phyloP scores from a whole-genome alignment of 2,329 filamentous ascomycete species.

The Ophiostoma piceae region DNA sequence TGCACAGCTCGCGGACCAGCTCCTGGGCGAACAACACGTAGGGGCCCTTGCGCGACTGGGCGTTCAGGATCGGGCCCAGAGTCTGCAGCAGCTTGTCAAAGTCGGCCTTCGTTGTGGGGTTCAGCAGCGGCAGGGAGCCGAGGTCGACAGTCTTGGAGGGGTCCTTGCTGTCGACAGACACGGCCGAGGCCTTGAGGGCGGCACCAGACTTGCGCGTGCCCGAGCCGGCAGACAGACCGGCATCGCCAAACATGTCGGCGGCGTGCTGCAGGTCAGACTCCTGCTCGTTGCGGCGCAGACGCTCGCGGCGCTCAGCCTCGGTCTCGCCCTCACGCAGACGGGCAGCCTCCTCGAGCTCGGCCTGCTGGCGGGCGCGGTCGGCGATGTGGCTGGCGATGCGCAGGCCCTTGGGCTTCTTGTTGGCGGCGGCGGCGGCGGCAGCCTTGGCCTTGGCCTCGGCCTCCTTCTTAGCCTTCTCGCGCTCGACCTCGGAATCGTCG shows the following conservation, averaged over 20 bases:
- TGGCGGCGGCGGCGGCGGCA: constrained; percentile 78
- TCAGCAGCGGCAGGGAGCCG: constrained; percentile 74
- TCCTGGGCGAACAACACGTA: constrained; percentile 88
- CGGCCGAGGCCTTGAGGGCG: constrained; percentile 49
- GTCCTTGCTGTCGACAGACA: constrained; percentile 66
- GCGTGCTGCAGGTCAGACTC: constrained; percentile 85
- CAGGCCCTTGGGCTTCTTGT: constrained; percentile 83
- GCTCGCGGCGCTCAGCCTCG: constrained; percentile 65
- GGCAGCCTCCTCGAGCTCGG: constrained; percentile 51
- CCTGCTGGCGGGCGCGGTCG: constrained; percentile 49
- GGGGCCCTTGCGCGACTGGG: constrained; percentile 79
- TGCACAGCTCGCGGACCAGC: constrained; percentile 78
- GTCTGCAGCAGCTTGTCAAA: constrained; percentile 75
- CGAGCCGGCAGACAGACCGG: constrained; percentile 57
- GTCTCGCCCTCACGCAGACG: constrained; percentile 68
- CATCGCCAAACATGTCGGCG: constrained; percentile 80
- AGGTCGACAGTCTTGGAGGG: constrained; percentile 78
- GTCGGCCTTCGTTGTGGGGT: constrained; percentile 78
- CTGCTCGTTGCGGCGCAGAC: constrained; percentile 74
- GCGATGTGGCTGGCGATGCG: constrained; percentile 76
- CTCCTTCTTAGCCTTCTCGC: constrained; percentile 87
- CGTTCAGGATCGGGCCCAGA: constrained; percentile 69
- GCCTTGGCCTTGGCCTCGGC: constrained; percentile 83
- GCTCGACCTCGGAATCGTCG: constrained; percentile 94
- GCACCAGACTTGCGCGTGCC: constrained; percentile 64